Conservation (phyloP, 257 asterid species). For the Capsicum rhomboideum region DNA sequence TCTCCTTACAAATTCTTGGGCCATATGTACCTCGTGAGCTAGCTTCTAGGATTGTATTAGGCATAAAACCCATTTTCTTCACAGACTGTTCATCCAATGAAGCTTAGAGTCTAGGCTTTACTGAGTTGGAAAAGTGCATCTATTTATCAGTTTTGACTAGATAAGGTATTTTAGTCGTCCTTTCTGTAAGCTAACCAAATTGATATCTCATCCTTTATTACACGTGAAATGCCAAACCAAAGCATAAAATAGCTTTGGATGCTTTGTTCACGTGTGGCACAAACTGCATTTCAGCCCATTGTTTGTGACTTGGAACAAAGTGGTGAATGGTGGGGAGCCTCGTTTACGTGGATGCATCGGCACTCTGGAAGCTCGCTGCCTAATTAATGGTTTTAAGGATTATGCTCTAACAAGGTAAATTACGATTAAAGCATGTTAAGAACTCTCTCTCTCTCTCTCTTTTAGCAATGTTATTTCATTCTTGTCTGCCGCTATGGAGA, state of each 20-base stretch:
- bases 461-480: background rate
- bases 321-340: conserved; percentile 81
- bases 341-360: conserved; percentile 96
- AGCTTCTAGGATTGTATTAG: background rate
- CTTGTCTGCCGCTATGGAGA: too few species aligned
- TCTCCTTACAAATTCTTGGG: background rate
- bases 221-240: background rate
- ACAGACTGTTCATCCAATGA: background rate
- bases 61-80: background rate
- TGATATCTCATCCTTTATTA: background rate
- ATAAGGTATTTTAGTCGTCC: background rate
- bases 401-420: conserved; percentile 83
- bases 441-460: too few species aligned
- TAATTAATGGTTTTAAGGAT: conserved; percentile 76
- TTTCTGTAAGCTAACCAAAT: background rate
- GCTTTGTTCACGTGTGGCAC: conserved; percentile 4
- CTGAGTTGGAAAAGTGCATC: background rate
- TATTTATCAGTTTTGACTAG: background rate
- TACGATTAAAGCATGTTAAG: too few species aligned
- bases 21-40: background rate
- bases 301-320: conserved; percentile 94
- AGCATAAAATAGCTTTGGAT: background rate
- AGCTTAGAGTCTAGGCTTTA: background rate
- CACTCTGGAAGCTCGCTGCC: conserved; percentile 76
- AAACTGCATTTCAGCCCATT: conserved; percentile 58